Percentiles rank a stretch among this genome's conserved stretches.
Evolutionary conservation across 1,139 yeast genomes (phyloP).

Genomic region (Scheffersomyces lignicola): DNA sequence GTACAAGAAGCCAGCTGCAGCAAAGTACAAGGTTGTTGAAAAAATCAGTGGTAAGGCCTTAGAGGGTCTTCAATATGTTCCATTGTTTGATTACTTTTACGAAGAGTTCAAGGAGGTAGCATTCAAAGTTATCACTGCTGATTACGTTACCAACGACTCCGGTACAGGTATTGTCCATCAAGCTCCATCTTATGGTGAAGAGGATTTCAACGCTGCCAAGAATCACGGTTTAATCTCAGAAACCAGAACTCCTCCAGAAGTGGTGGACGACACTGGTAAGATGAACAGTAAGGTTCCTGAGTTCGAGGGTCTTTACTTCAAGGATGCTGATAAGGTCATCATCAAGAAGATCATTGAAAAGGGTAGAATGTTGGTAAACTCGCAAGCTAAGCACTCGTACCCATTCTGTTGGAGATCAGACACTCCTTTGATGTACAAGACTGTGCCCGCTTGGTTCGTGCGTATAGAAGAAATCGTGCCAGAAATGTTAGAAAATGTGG

Average conservation of each 20-base stretch:
- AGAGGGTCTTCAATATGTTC: slow-evolving; percentile 76
- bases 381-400: slow-evolving; percentile 91
- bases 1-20: slow-evolving; percentile 92
- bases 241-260: slow-evolving; percentile 79
- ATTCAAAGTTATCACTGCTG: slow-evolving; percentile 77
- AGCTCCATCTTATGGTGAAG: slow-evolving; percentile 99
- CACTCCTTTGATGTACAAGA: slow-evolving; percentile 92
- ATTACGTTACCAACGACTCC: slow-evolving; percentile 85
- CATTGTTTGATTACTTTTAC: slow-evolving; percentile 78
- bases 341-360: slow-evolving; percentile 78
- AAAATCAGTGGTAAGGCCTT: slow-evolving; percentile 76
- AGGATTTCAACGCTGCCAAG: slow-evolving; percentile 84
- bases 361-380: slow-evolving; percentile 72
- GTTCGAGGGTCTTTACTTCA: slow-evolving; percentile 82
- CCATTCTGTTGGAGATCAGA: slow-evolving; percentile 99
- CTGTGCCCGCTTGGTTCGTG: slow-evolving; percentile 99
- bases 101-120: slow-evolving; percentile 75
- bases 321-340: slow-evolving; percentile 92
- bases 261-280: slow-evolving; percentile 88
- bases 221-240: slow-evolving; percentile 73
- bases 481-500: slow-evolving; percentile 83
- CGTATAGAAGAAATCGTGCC: slow-evolving; percentile 86
- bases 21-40: slow-evolving; percentile 81
- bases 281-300: slow-evolving; percentile 75
- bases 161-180: slow-evolving; percentile 99